Base-by-base conservation (phyloP, 1,139 yeast genomes). In the Sporopachydermia cereana region DNA sequence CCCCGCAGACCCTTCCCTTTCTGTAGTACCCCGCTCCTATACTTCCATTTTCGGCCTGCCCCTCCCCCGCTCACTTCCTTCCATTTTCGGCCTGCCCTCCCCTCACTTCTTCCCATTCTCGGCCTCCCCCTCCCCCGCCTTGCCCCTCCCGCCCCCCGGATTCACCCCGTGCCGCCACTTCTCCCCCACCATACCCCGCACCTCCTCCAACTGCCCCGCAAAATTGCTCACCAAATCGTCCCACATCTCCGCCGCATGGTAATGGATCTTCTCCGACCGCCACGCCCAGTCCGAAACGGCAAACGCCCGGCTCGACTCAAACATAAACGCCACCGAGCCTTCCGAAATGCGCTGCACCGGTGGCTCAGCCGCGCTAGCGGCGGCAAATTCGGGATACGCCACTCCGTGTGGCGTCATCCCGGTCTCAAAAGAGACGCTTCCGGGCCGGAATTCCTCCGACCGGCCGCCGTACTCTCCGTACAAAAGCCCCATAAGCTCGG, bases 371-470 rank as follows among this genome's bases (percentile, higher is more conserved):
- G 36, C 41, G 14, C 55, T 50, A 12, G 60, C 61, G 43, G 53
- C 52, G 42, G 53, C 51, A 45, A 49, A 54, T 5, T 59, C 53
- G 21, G 46, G 51, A 14, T 56, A 51, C 41, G 56, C 61, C 2
- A 59, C 60, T 3, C 62, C 62, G 47, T 58, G 62, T 2, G 61
- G 51, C 2, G 59, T 53, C 57, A 58, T 57, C 18, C 56, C 60
- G 36, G 57, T 58, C 43, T 58, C 60, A 41, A 58, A 42, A 16
- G 60, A 55, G 1, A 61, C 62, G 20, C 61, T 60, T 20, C 62
- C 62, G 2, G 62, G 62, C 18, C 47, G 54, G 51, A 58, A 58
- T 9, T 58, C 61, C 5, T 54, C 57, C 3, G 57, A 56, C 18
- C 54, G 53, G 43, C 55, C 61, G 25, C 56, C 61, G 41, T 58